Percentiles rank a stretch among this genome's conserved stretches.
phyloP scores from a whole-genome alignment of 2,329 filamentous ascomycete genomes.

The Apiospora arundinis region DNA sequence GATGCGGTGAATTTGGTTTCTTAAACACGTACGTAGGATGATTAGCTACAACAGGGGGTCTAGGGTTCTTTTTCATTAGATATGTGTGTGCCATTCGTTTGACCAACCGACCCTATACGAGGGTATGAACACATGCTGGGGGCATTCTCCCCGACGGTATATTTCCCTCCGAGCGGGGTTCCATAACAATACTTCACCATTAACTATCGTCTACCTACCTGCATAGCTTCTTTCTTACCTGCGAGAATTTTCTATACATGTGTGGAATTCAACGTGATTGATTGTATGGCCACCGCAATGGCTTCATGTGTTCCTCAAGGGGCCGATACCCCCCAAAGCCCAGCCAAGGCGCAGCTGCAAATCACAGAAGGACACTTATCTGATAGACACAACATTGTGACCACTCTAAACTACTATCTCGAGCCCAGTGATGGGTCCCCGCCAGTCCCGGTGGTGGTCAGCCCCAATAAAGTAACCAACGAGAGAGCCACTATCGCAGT shows the following conservation, averaged over 20 bases:
- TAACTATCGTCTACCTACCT: not conserved
- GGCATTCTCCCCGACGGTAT: too few species aligned
- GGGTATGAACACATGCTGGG: not conserved
- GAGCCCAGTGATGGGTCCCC: conserved; percentile 49
- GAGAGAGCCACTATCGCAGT: conserved; percentile 37
- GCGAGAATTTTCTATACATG: not conserved
- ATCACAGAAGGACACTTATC: not conserved
- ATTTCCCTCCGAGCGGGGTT: not conserved
- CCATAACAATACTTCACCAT: not conserved
- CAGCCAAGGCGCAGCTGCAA: not conserved
- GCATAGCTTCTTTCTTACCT: not conserved
- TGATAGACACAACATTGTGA: conserved; percentile 39
- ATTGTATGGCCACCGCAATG: not conserved
- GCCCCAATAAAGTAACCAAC: conserved; percentile 42
- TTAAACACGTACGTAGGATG: too few species aligned
- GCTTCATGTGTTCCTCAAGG: not conserved
- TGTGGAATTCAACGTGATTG: not conserved
- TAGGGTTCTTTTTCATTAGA: not conserved
- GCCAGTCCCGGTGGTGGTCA: conserved; percentile 44
- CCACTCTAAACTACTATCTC: conserved; percentile 47
- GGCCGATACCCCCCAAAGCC: not conserved
- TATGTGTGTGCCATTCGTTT: not conserved
- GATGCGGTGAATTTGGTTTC: too few species aligned
- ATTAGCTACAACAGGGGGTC: not conserved
- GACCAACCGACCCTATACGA: not conserved